Base-by-base conservation (phyloP, 306 rosid genomes). In the Quercus suber region DNA sequence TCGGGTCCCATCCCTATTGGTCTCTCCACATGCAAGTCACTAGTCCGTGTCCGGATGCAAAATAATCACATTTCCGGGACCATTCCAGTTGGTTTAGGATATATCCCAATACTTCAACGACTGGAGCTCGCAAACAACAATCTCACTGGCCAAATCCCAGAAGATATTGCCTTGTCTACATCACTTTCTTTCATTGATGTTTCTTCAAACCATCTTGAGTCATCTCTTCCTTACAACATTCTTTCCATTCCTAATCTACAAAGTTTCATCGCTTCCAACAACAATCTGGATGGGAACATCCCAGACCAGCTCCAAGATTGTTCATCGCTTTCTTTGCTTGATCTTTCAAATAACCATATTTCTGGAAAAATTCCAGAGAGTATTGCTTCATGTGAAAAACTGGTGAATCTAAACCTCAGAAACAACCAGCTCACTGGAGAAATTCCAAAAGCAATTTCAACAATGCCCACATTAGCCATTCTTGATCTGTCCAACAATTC, bases 121-220 rank as follows among this genome's bases (percentile, higher is more conserved):
- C 87, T 96, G 58, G 98, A 96, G 61, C 76, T 96, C 76, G 94
- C 97, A 27, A 84, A 84, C 72, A 96, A 96, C 87, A 89, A 90
- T 37, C 79, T 96, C 68, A 84, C 87, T 1, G 97, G 97, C 67
- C 79, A 87, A 76, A 90, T 93, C 80, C 96, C 97, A 7, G 61
- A 61, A 18, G 96, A 88, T 68, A 78, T 91, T 51, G 70, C 92
- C 74, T 69, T 86, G 64, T 93, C 99, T 72, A 53, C 85, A 55
- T 91, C 91, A 7, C 96, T 93, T 80, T 96, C 98, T 69, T 93
- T 93, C 86, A 82, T 96, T 73, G 97, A 93, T 77, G 85, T 93
- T 65, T 93, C 99, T 20, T 86, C 83, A 79, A 96, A 93, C 83
- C 80, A 77, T 81, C 87, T 96, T 41, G 81, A 89, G 14, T 93